Percentiles rank a stretch among this genome's conserved stretches.
Evolutionary conservation across 2,329 filamentous ascomycete species (phyloP).

Genomic region (Aspergillus fumigatus): DNA sequence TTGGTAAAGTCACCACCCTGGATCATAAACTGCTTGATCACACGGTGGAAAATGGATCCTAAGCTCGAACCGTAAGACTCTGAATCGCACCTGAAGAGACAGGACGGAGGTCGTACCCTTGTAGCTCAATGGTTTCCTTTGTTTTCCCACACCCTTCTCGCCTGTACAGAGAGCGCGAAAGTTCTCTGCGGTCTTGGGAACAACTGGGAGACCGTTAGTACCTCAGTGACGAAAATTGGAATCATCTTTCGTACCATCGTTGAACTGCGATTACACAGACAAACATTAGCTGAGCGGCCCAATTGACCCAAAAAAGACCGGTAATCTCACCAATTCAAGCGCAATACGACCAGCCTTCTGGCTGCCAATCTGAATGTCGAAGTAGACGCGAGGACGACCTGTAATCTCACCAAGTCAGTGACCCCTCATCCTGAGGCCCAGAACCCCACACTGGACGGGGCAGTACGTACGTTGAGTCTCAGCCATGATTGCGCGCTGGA

Average conservation of each 20-base stretch:
- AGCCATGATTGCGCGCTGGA: conserved; percentile 26
- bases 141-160: conserved; percentile 80
- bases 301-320: background rate
- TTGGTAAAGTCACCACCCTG: conserved; percentile 96
- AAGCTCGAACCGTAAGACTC: conserved; percentile 1
- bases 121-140: conserved; percentile 83
- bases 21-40: conserved; percentile 99
- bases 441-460: conserved; percentile 21
- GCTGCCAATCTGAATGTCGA: conserved; percentile 81
- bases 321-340: conserved; percentile 69
- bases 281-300: background rate
- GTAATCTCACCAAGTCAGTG: conserved; percentile 12
- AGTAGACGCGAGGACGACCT: conserved; percentile 78
- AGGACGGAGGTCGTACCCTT: conserved; percentile 52
- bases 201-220: conserved; percentile 57
- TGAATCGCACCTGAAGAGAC: background rate
- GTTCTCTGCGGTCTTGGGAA: conserved; percentile 94
- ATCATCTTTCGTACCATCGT: conserved; percentile 40
- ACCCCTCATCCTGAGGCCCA: conserved; percentile 3
- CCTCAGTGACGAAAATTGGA: background rate
- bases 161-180: conserved; percentile 92
- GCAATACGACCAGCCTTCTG: conserved; percentile 70
- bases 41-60: conserved; percentile 85
- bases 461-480: conserved; percentile 31
- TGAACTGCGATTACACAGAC: conserved; percentile 34